phyloP scores from a whole-genome alignment of 495 filamentous ascomycete genomes.

The Penicillium paxilli region DNA sequence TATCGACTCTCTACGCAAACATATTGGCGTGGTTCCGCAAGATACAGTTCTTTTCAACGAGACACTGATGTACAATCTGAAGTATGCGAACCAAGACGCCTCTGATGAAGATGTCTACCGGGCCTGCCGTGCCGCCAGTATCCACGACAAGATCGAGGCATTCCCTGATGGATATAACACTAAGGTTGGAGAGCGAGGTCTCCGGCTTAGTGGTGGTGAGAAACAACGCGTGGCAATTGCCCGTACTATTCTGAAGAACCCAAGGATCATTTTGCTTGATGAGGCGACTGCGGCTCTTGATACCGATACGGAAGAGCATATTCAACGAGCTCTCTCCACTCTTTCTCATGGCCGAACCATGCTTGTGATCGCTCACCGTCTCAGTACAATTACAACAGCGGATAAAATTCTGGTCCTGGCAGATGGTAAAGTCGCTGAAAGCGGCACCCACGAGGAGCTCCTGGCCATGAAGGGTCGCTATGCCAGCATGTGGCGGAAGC shows the following conservation, averaged over 20 bases:
- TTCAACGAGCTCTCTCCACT: slow-evolving; percentile 79
- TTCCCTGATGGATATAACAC: slow-evolving; percentile 94
- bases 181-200: slow-evolving; percentile 90
- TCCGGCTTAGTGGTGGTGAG: slow-evolving; percentile 91
- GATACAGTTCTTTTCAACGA: slow-evolving; percentile 98
- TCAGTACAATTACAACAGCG: slow-evolving; percentile 91
- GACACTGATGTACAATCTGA: slow-evolving; percentile 93
- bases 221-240: slow-evolving; percentile 98
- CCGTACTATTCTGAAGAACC: slow-evolving; percentile 92
- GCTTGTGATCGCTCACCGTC: slow-evolving; percentile 80
- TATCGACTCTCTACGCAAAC: slow-evolving; percentile 86
- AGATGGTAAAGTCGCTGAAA: slow-evolving; percentile 78
- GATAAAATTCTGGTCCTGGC: slow-evolving; percentile 95
- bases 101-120: slow-evolving; percentile 84
- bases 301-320: slow-evolving; percentile 94
- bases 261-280: slow-evolving; percentile 92
- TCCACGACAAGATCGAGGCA: slow-evolving; percentile 90
- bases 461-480: slow-evolving; percentile 77
- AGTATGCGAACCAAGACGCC: slow-evolving; percentile 85
- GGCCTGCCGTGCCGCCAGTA: slow-evolving; percentile 89
- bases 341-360: slow-evolving; percentile 84
- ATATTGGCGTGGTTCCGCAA: slow-evolving; percentile 95
- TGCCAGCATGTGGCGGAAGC: slow-evolving; percentile 93
- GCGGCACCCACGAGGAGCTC: slow-evolving; percentile 83
- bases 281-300: slow-evolving; percentile 96